Evolutionary conservation across 305 asterid species (phyloP), one percentile per base, ranked within the genome.

Genomic region (Fraxinus dipetala): DNA sequence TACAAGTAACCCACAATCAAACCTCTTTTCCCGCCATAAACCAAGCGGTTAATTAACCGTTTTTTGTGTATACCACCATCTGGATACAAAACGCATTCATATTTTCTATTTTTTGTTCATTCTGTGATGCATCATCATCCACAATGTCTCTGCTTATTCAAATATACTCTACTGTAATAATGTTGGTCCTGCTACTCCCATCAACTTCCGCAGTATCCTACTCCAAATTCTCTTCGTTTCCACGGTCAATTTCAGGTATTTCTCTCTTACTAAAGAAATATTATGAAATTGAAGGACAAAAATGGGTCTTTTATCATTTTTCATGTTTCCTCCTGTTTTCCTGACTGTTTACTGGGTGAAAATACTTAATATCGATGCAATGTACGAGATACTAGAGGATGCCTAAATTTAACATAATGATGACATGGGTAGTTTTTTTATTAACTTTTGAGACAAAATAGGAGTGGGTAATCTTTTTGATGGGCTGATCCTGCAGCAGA

Each of bases 171-270:
- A 38, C 80, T 79, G 20, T 83, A 13, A 78, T 86, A 5, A 34
- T 86, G 38, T 72, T 81, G 7, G 1, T 82, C 74, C 73, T 89
- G 34, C 51, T 84, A 51, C 28, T 84, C 24, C 81, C 81, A 34
- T 76, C 81, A 20, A 75, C 77, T 26, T 78, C 79, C 56, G 86
- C 83, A 32, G 20, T 38, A 9, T 78, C 85, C 38, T 67, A 75
- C 80, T 76, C 85, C 72, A 54, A 77, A 59, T 85, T 84, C 75
- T 82, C 87, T 4, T 78, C 84, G 4, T 67, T 22, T 78, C 45
- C 73, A 3, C 84, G 28, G 38, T 75, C 89, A 30, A 76, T 84
- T 76, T 79, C 92, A 81, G 93, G 93, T 89, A 80, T 69, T 43
- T 22, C 80, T 24, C 67, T 56, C 67, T 18, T 9, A 24, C 32